phyloP scores from a whole-genome alignment of 2,329 filamentous ascomycete genomes.

The Clonostachys rosea region DNA sequence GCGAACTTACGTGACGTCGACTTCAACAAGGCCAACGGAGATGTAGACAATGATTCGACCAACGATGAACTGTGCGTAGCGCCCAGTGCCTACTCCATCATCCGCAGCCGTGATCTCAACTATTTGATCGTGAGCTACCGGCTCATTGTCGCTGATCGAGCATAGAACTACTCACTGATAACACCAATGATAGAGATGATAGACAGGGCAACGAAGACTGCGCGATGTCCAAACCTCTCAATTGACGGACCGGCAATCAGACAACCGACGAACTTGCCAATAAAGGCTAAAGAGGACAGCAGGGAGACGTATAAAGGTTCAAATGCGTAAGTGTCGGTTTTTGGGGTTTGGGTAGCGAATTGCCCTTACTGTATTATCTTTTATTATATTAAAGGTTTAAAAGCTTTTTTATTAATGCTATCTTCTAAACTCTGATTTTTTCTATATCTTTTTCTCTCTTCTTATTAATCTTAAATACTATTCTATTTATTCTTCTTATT shows the following conservation, averaged over 20 bases:
- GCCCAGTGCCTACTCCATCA: conserved; percentile 6
- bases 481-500: too few species aligned
- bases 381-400: too few species aligned
- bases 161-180: neutral
- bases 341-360: neutral
- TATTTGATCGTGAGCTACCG: neutral
- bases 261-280: neutral
- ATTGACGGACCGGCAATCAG: neutral
- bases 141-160: too few species aligned
- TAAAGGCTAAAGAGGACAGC: neutral
- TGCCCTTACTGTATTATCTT: too few species aligned
- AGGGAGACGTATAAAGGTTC: neutral
- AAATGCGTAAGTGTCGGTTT: neutral
- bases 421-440: too few species aligned
- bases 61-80: conserved; percentile 6
- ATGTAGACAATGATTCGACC: conserved; percentile 10
- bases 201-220: neutral
- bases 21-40: conserved; percentile 10
- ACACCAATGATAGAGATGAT: neutral
- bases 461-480: too few species aligned
- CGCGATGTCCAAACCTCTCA: neutral
- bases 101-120: conserved; percentile 1
- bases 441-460: too few species aligned
- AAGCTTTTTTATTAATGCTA: too few species aligned
- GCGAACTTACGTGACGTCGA: conserved; percentile 1